These are phyloP conservation scores for Solanum pimpinellifolium DNA, from an alignment of 257 asterid species.

Conservation along the genomic window DNA sequence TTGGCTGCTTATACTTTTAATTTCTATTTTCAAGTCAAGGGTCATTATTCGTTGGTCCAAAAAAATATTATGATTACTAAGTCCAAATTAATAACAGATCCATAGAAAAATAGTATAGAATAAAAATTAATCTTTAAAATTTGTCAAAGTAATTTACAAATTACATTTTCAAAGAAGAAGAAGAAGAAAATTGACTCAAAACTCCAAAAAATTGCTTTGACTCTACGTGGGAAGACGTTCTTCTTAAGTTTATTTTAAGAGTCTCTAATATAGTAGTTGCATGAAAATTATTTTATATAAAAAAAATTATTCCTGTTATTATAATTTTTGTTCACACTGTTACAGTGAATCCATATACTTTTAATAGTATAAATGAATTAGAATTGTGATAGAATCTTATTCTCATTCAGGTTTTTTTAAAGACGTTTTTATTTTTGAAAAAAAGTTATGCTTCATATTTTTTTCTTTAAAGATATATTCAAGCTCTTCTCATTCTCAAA, in stretches of 20 bases:
- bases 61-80: background rate
- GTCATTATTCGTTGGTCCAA: background rate
- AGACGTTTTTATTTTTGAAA: no score
- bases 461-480: background rate
- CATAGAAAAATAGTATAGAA: background rate
- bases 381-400: background rate
- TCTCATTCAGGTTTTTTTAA: no score
- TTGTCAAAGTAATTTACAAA: background rate
- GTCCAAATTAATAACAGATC: background rate
- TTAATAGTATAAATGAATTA: no score
- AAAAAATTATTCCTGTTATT: background rate
- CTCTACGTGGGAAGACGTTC: background rate
- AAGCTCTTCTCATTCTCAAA: background rate
- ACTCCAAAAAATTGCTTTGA: background rate
- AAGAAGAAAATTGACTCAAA: background rate
- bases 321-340: background rate
- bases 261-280: background rate
- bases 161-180: background rate
- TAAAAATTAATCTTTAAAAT: background rate
- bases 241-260: background rate
- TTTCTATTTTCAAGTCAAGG: background rate
- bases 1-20: background rate
- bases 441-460: background rate
- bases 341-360: background rate
- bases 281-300: background rate